Percentiles rank a stretch among this genome's conserved stretches.
Conservation (phyloP, 768 basidiomycete genomes). For the Paxillus rubicundulus region DNA sequence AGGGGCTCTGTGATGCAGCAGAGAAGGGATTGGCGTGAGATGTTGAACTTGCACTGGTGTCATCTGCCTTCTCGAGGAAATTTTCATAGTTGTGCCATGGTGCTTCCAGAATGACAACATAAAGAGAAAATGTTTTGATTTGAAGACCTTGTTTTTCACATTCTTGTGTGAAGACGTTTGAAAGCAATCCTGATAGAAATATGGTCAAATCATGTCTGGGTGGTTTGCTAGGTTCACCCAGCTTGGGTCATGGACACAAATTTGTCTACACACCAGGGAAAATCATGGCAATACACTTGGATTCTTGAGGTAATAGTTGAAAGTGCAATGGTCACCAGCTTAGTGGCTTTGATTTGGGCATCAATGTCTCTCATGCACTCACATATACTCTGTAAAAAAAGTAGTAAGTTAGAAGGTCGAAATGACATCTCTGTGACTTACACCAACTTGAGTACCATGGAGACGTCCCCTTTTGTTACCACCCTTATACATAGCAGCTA, state of each 20-base stretch:
- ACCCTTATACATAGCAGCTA: neutral
- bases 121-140: neutral
- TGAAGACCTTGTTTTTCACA: slow-evolving; percentile 1
- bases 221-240: slow-evolving; percentile 7
- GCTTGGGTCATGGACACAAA: slow-evolving; percentile 3
- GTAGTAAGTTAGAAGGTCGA: neutral
- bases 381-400: neutral
- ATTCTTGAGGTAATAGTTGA: neutral
- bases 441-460: neutral
- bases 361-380: neutral
- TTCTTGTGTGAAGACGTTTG: neutral
- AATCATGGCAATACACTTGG: neutral
- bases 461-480: neutral
- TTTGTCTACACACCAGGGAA: slow-evolving; percentile 3
- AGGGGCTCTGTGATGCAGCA: no score
- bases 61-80: no score
- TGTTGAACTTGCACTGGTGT: no score
- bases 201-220: neutral
- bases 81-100: slow-evolving; percentile 3
- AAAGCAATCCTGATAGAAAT: slow-evolving; percentile 7
- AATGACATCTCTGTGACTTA: neutral
- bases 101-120: slow-evolving; percentile 1
- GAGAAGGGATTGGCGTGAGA: no score
- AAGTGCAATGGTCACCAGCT: neutral
- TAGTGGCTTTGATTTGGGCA: neutral